Conservation (phyloP, 1,284 basidiomycete genomes). For the Ceratobasidium sp. region DNA sequence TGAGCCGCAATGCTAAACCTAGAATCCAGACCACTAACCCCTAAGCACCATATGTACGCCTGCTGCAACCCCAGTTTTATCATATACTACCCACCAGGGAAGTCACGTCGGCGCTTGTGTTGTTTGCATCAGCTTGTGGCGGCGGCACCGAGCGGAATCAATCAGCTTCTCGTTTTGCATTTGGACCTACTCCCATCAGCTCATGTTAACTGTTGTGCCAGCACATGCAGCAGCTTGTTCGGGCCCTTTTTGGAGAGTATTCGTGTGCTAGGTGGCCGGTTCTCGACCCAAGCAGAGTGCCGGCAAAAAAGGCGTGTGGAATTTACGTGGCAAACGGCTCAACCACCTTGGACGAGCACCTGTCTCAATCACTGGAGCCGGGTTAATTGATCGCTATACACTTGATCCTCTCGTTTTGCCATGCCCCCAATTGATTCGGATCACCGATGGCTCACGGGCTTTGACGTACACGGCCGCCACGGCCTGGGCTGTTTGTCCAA, state of each 20-base stretch:
- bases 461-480: not conserved
- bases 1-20: not conserved
- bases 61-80: too few species aligned
- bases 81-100: not conserved
- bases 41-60: not conserved
- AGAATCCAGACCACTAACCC: not conserved
- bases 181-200: not conserved
- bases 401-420: not conserved
- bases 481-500: not conserved
- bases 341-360: constrained; percentile 7
- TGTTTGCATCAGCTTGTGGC: not conserved
- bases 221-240: not conserved
- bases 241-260: not conserved
- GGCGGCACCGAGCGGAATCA: not conserved
- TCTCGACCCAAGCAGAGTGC: not conserved
- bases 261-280: constrained; percentile 9
- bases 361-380: constrained; percentile 23
- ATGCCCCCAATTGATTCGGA: not conserved
- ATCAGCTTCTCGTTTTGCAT: not conserved
- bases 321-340: constrained; percentile 13
- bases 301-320: not conserved
- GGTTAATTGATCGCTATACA: not conserved
- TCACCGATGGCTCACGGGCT: not conserved
- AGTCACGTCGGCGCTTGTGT: not conserved
- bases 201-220: constrained; percentile 10